Evolutionary conservation across 2,329 filamentous ascomycete species (phyloP).

Genomic region (Magnaporthiopsis poae): DNA sequence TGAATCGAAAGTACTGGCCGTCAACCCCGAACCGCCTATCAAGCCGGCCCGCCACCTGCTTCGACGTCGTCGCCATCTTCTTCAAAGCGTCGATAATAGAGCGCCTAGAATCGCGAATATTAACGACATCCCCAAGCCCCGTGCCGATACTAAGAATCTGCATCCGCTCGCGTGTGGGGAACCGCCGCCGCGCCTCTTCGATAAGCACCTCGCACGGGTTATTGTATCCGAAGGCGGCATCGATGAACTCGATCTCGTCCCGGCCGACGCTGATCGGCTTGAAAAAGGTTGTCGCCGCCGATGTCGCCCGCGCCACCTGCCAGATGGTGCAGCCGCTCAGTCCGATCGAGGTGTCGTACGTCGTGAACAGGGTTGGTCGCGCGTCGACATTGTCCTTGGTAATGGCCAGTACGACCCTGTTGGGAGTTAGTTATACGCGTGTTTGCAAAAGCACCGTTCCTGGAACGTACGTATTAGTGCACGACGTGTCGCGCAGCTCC

Average conservation of each 20-base stretch:
- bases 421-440: not conserved
- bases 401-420: not conserved
- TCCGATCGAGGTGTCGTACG: constrained; percentile 16
- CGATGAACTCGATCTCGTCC: constrained; percentile 19
- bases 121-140: too few relatives aligned
- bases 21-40: too few relatives aligned
- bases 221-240: constrained; percentile 23
- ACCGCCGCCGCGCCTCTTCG: constrained; percentile 15
- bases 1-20: too few relatives aligned
- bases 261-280: constrained; percentile 20
- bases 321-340: constrained; percentile 19
- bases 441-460: too few relatives aligned
- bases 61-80: too few relatives aligned
- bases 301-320: constrained; percentile 18
- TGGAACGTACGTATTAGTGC: too few relatives aligned
- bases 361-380: constrained; percentile 18
- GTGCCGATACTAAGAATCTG: too few relatives aligned
- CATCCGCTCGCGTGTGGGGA: too few relatives aligned
- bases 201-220: constrained; percentile 23
- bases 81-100: too few relatives aligned
- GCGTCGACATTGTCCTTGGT: constrained; percentile 2
- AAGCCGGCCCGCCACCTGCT: too few relatives aligned
- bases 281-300: constrained; percentile 19
- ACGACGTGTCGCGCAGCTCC: too few relatives aligned
- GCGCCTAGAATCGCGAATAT: too few relatives aligned